Evolutionary conservation across 495 filamentous ascomycete species (phyloP).

Genomic region (Thermochaetoides thermophila): DNA sequence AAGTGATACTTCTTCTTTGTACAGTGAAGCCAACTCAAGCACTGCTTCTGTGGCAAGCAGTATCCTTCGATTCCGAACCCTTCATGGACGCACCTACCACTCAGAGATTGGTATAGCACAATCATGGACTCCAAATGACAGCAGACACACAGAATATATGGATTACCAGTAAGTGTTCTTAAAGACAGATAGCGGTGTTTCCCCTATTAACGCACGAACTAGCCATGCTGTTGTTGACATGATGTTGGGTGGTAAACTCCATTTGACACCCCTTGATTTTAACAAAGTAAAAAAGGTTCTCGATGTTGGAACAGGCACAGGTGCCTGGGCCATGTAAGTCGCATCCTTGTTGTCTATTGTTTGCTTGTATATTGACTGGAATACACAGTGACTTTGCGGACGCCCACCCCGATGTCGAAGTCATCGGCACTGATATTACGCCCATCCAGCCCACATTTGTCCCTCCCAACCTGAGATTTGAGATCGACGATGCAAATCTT

Average conservation of each 20-base stretch:
- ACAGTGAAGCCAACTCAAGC: neutral
- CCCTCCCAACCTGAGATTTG: constrained; percentile 35
- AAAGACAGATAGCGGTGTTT: neutral
- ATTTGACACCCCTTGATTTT: constrained; percentile 16
- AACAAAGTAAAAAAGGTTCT: constrained; percentile 16
- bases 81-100: neutral
- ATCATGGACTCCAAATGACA: neutral
- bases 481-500: constrained; percentile 39
- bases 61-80: neutral
- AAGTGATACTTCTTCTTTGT: neutral
- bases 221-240: constrained; percentile 23
- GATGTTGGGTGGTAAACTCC: constrained; percentile 28
- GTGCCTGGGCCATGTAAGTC: constrained; percentile 27
- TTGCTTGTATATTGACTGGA: constrained; percentile 7
- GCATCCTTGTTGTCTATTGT: neutral
- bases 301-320: constrained; percentile 6
- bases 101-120: neutral
- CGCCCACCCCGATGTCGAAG: constrained; percentile 31
- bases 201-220: neutral
- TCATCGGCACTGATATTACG: constrained; percentile 51
- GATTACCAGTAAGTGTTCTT: neutral
- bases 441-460: constrained; percentile 38
- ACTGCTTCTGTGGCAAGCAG: neutral
- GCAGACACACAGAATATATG: neutral
- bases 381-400: constrained; percentile 24